Evolutionary conservation across 108 stramenopile genomes (phyloP).

Genomic region (Seminavis robusta): DNA sequence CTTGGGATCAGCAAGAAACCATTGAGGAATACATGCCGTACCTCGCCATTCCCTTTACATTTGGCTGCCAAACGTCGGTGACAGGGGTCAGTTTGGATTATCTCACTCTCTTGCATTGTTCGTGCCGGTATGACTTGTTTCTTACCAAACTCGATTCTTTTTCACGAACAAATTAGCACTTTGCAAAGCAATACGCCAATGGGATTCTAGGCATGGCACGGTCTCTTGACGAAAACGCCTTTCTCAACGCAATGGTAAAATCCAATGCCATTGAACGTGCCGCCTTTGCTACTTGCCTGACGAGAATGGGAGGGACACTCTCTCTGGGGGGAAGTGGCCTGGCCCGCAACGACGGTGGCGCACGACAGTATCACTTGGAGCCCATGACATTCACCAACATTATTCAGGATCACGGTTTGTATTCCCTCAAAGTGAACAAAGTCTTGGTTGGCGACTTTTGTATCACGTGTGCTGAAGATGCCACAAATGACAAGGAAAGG

Average conservation of each 20-base stretch:
- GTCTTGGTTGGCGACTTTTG: conserved; percentile 51
- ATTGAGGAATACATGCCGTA: conserved; percentile 15
- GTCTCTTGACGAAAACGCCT: conserved; percentile 53
- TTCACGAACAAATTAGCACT: too few species aligned
- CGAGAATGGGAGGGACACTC: conserved; percentile 46
- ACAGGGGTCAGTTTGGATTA: too few species aligned
- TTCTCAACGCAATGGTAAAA: conserved; percentile 33
- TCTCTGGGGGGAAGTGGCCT: conserved; percentile 53
- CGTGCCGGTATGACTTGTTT: too few species aligned
- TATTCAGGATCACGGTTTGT: conserved; percentile 44
- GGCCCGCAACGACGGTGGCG: too few species aligned
- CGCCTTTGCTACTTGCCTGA: conserved; percentile 71
- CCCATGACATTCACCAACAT: conserved; percentile 57
- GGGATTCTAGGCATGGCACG: conserved; percentile 92
- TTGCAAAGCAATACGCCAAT: conserved; percentile 91
- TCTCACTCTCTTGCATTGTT: too few species aligned
- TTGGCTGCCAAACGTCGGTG: conserved; percentile 90
- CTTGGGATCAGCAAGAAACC: conserved; percentile 15
- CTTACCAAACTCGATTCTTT: too few species aligned
- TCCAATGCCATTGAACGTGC: conserved; percentile 42
- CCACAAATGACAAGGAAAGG: conserved; percentile 20
- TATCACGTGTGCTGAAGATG: conserved; percentile 29
- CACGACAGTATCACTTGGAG: conserved; percentile 36
- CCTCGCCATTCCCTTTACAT: conserved; percentile 66
- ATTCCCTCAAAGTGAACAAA: conserved; percentile 43